Base-by-base conservation (phyloP, 208 protist genomes). In the Acanthamoeba royreba region DNA sequence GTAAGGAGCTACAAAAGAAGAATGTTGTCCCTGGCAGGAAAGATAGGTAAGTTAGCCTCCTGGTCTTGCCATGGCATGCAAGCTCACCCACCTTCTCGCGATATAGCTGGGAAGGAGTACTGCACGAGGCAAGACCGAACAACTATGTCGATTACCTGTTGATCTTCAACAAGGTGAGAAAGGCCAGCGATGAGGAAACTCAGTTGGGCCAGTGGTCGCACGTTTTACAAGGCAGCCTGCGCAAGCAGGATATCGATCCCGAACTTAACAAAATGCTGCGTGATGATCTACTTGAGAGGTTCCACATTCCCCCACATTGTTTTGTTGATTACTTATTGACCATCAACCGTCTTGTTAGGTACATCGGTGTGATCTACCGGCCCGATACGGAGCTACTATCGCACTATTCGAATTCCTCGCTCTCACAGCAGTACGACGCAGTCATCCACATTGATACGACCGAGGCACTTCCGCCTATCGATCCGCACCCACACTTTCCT, bases 391-490 rank as follows among this genome's bases (percentile, higher is more conserved):
- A 94, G 42, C 55, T 49, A 35, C 9, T 66, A 8, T 77, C 74
- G 43, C 93, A 94, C 63, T 94, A 94, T 25, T 92, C 69, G 61
- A 25, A 4, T 8, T 52, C 86, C 19, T 8, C 35, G 9, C 42
- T 94, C 15, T 42, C 86, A 0, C 49, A 25, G 35, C 86, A 94
- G 35, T 94, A 79, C 72, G 93, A 94, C 49, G 52, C 93, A 5
- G 33, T 94, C 0, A 94, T 94, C 83, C 49, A 86, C 40, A 52
- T 94, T 11, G 85, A 94, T 28, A 17, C 3, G 31, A 88, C 93
- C 0, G 40, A 43, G 38, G 81, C 81, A 22, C 46, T 94, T 5
- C 53, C 66, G 40, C 86, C 93, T 28, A 52, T 94, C 31, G 93
- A 94, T 25, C 66, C 66, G 3, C 66, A 77, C 22, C 66, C 66